Conservation (phyloP, 1,139 yeast genomes). For the Lodderomyces pseudojiufengensis region DNA sequence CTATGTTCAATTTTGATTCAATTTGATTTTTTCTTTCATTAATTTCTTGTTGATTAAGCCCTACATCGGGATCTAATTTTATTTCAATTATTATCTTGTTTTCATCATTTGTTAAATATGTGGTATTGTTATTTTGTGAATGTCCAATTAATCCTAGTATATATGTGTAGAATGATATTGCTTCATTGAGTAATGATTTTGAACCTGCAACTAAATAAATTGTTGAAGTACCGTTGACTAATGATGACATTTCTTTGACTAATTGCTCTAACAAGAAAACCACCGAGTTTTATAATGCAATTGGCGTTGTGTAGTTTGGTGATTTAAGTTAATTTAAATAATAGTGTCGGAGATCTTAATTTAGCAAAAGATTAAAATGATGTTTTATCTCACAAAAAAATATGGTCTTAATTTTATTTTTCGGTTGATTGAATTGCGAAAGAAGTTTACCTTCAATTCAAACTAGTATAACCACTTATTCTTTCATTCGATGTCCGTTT, state of each 20-base stretch:
- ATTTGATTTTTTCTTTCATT: slow-evolving; percentile 21
- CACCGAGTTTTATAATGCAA: no score
- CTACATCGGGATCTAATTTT: slow-evolving; percentile 23
- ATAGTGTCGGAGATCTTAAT: not conserved
- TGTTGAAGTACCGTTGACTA: slow-evolving; percentile 52
- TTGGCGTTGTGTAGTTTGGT: not conserved
- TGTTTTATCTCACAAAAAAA: no score
- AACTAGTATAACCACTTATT: no score
- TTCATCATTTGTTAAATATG: slow-evolving; percentile 32
- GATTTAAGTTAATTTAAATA: no score
- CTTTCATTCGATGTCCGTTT: no score
- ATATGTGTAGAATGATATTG: slow-evolving; percentile 46
- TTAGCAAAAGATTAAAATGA: not conserved
- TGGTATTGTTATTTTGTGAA: slow-evolving; percentile 20
- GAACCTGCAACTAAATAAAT: slow-evolving; percentile 44
- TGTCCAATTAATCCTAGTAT: slow-evolving; percentile 40
- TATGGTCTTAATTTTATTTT: slow-evolving; percentile 1
- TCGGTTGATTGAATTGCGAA: slow-evolving; percentile 7
- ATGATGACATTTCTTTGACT: slow-evolving; percentile 22
- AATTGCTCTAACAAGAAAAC: no score
- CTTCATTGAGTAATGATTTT: slow-evolving; percentile 27
- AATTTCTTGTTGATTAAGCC: slow-evolving; percentile 26
- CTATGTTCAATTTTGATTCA: slow-evolving; percentile 22
- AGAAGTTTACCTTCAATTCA: no score
- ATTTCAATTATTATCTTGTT: slow-evolving; percentile 29